Evolutionary conservation across 768 basidiomycete genomes (phyloP), one percentile per base, ranked within the genome.

Genomic region (Russula dissimulans): DNA sequence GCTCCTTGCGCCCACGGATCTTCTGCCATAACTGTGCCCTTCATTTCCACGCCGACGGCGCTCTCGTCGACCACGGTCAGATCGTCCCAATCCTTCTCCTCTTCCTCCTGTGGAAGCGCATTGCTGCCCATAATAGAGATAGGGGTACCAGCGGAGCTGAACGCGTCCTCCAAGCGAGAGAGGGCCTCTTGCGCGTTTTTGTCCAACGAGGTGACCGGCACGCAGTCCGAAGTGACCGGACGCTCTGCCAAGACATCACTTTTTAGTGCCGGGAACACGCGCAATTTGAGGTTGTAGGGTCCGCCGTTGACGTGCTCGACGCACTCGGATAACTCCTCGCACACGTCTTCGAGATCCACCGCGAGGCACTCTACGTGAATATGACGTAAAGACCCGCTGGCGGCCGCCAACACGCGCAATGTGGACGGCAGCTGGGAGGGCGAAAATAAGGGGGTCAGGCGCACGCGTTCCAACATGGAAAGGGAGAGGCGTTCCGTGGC

Each of bases 281-380:
- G 61, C 41, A 64, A 52, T 44, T 58, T 54, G 54, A 64, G 56
- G 46, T 52, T 56, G 44, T 54, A 64, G 2, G 54, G 61, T 3
- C 63, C 63, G 5, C 56, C 48, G 31, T 56, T 56, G 61, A 62
- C 63, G 61, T 64, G 58, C 45, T 63, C 59, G 36, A 63, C 62
- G 14, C 57, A 63, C 52, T 54, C 62, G 52, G 59, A 60, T 12
- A 63, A 48, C 43, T 63, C 62, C 15, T 63, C 62, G 48, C 57
- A 60, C 26, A 63, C 62, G 62, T 63, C 63, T 57, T 64, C 63
- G 22, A 64, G 49, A 45, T 64, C 63, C 41, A 57, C 61, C 44
- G 55, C 34, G 42, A 64, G 63, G 53, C 61, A 63, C 56, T 64
- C 56, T 34, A 64, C 56, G 47, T 62, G 38, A 51, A 64, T 51